A percentile compares a stretch with the other conserved stretches of the same genome.
Evolutionary conservation across 2,329 filamentous ascomycete genomes (phyloP).

Genomic region (Paraconiothyrium sp.): DNA sequence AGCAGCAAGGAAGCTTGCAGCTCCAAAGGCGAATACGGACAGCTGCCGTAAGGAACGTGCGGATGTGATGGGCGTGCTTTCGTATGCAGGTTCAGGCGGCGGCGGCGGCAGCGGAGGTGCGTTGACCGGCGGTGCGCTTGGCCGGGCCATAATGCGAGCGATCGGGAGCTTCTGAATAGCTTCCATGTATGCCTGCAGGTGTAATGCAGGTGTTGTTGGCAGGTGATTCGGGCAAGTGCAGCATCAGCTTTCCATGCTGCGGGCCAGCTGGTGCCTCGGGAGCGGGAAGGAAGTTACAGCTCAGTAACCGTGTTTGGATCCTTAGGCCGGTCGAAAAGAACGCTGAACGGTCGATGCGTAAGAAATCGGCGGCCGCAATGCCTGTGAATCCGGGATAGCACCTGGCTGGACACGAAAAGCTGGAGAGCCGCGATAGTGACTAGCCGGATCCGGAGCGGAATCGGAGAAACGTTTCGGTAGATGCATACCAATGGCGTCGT

Average conservation of each 20-base stretch:
- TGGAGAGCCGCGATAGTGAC: slow-evolving; percentile 17
- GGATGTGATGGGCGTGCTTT: slow-evolving; percentile 51
- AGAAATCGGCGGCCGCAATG: background rate
- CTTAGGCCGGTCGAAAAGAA: background rate
- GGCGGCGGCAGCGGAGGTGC: slow-evolving; percentile 29
- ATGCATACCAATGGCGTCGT: background rate
- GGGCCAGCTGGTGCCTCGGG: background rate
- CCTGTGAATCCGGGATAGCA: background rate
- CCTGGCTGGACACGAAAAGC: slow-evolving; percentile 23
- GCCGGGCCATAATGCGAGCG: slow-evolving; percentile 33
- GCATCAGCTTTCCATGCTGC: slow-evolving; percentile 30
- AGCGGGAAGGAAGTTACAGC: slow-evolving; percentile 24
- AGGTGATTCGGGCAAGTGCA: slow-evolving; percentile 24
- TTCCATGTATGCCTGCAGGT: slow-evolving; percentile 30
- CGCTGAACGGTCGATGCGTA: slow-evolving; percentile 8
- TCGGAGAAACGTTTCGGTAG: background rate
- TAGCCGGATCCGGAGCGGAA: slow-evolving; percentile 12
- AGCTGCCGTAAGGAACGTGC: slow-evolving; percentile 69
- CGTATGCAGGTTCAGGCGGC: slow-evolving; percentile 31
- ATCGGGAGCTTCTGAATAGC: slow-evolving; percentile 30
- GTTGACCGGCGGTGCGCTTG: slow-evolving; percentile 32
- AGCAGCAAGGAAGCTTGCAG: slow-evolving; percentile 78
- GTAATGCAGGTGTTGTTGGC: slow-evolving; percentile 24
- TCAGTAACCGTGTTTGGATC: background rate
- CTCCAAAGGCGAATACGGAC: slow-evolving; percentile 76